Base-by-base conservation (phyloP, 495 filamentous ascomycete genomes). In the Cercophora scortea region DNA sequence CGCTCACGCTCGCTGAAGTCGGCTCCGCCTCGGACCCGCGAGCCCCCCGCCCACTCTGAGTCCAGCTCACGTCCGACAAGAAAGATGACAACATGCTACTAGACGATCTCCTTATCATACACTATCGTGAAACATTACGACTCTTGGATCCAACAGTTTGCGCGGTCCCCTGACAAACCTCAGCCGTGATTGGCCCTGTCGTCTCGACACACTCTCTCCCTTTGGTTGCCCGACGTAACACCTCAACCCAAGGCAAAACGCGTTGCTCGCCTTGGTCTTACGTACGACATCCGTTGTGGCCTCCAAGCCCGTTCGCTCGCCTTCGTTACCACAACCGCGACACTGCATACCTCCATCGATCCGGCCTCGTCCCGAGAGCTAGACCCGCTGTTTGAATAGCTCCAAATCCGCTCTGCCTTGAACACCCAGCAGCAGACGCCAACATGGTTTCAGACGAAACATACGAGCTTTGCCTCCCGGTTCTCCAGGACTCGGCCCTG, bases 401-500 rank as follows among this genome's bases (percentile, higher is more conserved):
- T 25, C 25, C 25, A 5, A 25, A 25, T 25, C 25, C 25, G 25
- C 25, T 25, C 25, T 25, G 25, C 25, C 8, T 32, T 32, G 18
- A 36, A 45, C 25, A 36, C 33, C 41, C 13, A 33, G 32, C 38
- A 25, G 25, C 25, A 35, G 8, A 18, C 46, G 36, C 54, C 36
- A 73, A 60, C 60, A 97, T 97, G 94, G 83, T 95, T 33, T 85
- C 90, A 50, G 93, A 99, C 70, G 85, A 89, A 53, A 80, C 92
- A 15, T 92, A 93, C 72, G 93, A 95, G 63, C 78, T 88, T 54
- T 96, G 89, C 64, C 82, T 95, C 55, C 87, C 89, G 33, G 77
- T 96, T 64, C 83, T 99, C 43, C 83, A 92, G 70, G 88, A 96
- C 67, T 70, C 81, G 53, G 75, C 69, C 49, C 71, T 96, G 19